Evolutionary conservation across 1,139 yeast species (phyloP).

Genomic region (Eremothecium coryli): DNA sequence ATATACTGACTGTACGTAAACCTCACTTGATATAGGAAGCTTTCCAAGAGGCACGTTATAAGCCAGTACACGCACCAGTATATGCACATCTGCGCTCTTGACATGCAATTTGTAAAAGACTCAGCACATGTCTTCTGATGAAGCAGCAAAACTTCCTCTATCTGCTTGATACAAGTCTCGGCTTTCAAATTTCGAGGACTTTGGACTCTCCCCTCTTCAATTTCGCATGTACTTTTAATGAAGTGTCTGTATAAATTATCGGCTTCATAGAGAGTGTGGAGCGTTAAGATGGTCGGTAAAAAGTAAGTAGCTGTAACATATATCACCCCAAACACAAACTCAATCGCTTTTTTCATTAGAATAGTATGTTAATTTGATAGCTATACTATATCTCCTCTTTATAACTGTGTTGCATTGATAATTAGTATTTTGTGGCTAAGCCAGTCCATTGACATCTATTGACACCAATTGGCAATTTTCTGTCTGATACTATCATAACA

Average conservation of each 20-base stretch:
- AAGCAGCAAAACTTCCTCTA: slow-evolving; percentile 5
- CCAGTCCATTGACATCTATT: too few species aligned
- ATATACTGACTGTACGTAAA: neutral
- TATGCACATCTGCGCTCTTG: slow-evolving; percentile 4
- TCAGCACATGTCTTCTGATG: slow-evolving; percentile 2
- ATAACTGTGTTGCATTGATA: too few species aligned
- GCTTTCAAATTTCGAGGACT: neutral
- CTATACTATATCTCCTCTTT: too few species aligned
- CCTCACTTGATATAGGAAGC: neutral
- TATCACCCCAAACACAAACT: neutral
- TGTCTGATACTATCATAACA: neutral
- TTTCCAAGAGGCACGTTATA: slow-evolving; percentile 2
- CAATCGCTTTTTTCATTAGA: neutral
- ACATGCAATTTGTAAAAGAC: slow-evolving; percentile 3
- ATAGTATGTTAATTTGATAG: neutral
- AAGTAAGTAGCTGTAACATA: slow-evolving; percentile 1
- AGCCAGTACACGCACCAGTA: slow-evolving; percentile 9
- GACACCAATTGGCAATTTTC: slow-evolving; percentile 5
- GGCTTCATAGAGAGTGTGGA: slow-evolving; percentile 6
- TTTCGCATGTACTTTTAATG: slow-evolving; percentile 4
- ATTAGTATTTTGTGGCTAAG: too few species aligned
- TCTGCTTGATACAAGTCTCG: slow-evolving; percentile 2
- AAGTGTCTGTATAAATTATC: slow-evolving; percentile 4
- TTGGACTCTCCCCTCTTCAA: slow-evolving; percentile 3
- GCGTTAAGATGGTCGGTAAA: slow-evolving; percentile 6